A percentile compares a stretch with the other conserved stretches of the same genome.
Evolutionary conservation across 352 stramenopile species (phyloP).

Genomic region (Peronospora belbahrii): DNA sequence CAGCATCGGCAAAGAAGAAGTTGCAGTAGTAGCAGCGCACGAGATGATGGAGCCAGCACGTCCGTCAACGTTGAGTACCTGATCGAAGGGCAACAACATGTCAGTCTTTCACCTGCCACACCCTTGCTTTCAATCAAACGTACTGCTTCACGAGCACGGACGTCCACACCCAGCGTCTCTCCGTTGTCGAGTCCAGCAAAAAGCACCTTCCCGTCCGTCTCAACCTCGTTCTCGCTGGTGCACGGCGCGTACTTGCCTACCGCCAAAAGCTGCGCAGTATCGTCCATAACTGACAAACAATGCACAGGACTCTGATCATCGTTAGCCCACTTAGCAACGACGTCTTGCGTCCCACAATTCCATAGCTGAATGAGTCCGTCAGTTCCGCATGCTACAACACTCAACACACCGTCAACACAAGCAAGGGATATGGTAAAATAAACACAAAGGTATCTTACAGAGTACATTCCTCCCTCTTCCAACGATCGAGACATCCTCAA

Average conservation of each 20-base stretch:
- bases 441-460: slow-evolving; percentile 30
- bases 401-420: background rate
- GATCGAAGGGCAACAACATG: background rate
- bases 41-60: slow-evolving; percentile 34
- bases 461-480: slow-evolving; percentile 58
- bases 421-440: background rate
- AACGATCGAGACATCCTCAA: slow-evolving; percentile 56
- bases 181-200: slow-evolving; percentile 61
- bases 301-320: slow-evolving; percentile 46
- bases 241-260: slow-evolving; percentile 7
- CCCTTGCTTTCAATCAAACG: background rate
- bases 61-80: slow-evolving; percentile 39
- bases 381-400: slow-evolving; percentile 40
- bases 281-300: slow-evolving; percentile 40
- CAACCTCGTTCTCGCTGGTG: slow-evolving; percentile 28
- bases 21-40: slow-evolving; percentile 19
- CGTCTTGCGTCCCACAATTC: slow-evolving; percentile 46
- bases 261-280: slow-evolving; percentile 15
- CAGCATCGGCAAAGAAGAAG: slow-evolving; percentile 24
- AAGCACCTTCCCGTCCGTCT: slow-evolving; percentile 55
- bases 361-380: slow-evolving; percentile 64
- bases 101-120: background rate
- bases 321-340: slow-evolving; percentile 54
- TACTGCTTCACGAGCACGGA: slow-evolving; percentile 38
- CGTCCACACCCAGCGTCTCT: slow-evolving; percentile 50